A percentile compares a stretch with the other conserved stretches of the same genome.
These are phyloP conservation scores for Cryptococcus depauperatus DNA, from an alignment of 1,284 basidiomycete species.

Conservation along the genomic window DNA sequence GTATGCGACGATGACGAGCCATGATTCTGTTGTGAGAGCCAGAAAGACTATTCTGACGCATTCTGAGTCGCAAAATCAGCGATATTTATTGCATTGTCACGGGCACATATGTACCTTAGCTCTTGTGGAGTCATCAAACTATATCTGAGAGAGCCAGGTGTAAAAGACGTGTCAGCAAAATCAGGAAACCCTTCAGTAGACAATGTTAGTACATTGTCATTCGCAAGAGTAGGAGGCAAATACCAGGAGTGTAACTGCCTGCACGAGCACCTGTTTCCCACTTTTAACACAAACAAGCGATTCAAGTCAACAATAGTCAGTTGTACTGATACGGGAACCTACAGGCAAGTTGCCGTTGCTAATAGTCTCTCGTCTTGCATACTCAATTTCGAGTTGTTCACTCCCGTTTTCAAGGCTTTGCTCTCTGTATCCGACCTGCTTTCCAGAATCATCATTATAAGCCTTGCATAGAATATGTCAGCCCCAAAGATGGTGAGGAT, in stretches of 20 bases:
- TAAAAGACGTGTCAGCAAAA: conserved; percentile 13
- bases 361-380: conserved; percentile 14
- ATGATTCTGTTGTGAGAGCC: conserved; percentile 2
- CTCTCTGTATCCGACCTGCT: too few species aligned
- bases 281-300: background rate
- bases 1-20: background rate
- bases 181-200: conserved; percentile 9
- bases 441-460: too few species aligned
- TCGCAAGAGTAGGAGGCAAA: background rate
- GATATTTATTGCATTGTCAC: background rate
- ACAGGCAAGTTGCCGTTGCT: conserved; percentile 15
- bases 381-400: conserved; percentile 16
- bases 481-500: too few species aligned
- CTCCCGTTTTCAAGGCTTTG: background rate
- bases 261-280: too few species aligned
- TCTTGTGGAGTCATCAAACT: conserved; percentile 37
- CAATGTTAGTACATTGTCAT: background rate
- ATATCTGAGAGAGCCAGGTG: conserved; percentile 16
- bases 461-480: too few species aligned
- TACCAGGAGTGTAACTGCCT: conserved; percentile 9
- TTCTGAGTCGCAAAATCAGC: background rate
- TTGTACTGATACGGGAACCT: too few species aligned
- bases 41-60: conserved; percentile 7
- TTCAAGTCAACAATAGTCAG: background rate
- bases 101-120: conserved; percentile 12